Conservation (phyloP, 768 basidiomycete genomes). For the Mycena vulgaris region DNA sequence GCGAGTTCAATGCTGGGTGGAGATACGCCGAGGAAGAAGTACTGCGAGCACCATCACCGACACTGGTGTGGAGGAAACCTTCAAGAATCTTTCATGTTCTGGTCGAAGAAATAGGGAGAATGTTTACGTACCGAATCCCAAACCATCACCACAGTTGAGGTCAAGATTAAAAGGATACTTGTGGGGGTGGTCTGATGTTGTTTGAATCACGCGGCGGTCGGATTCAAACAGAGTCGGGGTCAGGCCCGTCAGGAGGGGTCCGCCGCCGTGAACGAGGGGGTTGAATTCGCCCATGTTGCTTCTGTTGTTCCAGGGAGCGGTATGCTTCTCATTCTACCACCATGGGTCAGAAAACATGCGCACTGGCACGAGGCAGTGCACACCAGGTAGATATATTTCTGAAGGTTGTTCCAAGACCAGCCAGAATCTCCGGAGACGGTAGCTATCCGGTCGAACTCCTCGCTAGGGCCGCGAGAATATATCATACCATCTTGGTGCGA, state of each 20-base stretch:
- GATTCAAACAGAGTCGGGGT: conserved; percentile 31
- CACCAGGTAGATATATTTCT: conserved; percentile 35
- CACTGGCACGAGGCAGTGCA: background rate
- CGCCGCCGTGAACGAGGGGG: conserved; percentile 40
- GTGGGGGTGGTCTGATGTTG: conserved; percentile 33
- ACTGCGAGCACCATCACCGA: conserved; percentile 36
- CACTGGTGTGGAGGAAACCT: conserved; percentile 37
- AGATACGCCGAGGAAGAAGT: conserved; percentile 39
- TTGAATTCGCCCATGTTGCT: conserved; percentile 40
- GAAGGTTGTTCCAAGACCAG: conserved; percentile 42
- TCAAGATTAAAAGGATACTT: conserved; percentile 49
- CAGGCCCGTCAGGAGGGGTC: conserved; percentile 40
- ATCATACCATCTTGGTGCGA: conserved; percentile 33
- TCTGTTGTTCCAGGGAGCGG: conserved; percentile 42
- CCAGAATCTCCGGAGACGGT: conserved; percentile 37
- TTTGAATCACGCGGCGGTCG: conserved; percentile 40
- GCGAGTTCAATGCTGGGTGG: conserved; percentile 32
- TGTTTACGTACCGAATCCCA: conserved; percentile 48
- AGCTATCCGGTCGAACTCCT: conserved; percentile 41
- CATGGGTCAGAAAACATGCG: background rate
- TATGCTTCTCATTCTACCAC: conserved; percentile 42
- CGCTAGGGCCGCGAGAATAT: conserved; percentile 39
- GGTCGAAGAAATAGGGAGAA: background rate
- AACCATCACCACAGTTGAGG: conserved; percentile 45
- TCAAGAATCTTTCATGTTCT: background rate